Base-by-base conservation (phyloP, 2,329 filamentous ascomycete genomes). In the Neurospora crassa region DNA sequence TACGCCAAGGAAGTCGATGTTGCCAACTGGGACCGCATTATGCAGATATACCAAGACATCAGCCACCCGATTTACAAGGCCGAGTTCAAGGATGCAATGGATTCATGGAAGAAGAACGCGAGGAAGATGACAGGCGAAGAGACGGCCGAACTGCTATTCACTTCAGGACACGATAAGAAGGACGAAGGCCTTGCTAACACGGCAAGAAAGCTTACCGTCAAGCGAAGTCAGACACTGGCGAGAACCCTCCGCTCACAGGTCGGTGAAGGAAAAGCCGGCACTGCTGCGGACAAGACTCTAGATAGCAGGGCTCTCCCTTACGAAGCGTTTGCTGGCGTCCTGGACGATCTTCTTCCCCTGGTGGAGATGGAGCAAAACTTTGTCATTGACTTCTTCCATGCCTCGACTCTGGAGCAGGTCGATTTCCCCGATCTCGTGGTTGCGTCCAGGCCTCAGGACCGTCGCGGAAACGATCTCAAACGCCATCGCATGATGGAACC, bases 301-400 rank as follows among this genome's bases (percentile, higher is more conserved):
- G 89, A 91, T 75, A 89, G 88, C 70, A 89, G 89, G 76, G 87
- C 91, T 71, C 86, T 92, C 75, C 89, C 92, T 0, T 95, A 90
- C 76, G 94, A 97, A 80, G 89, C 93, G 2, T 97, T 98, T 80
- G 86, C 89, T 0, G 90, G 90, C 45, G 89, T 93, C 14, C 82
- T 97, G 73, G 91, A 96, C 71, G 93, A 97, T 77, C 88, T 96
- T 74, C 83, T 94, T 67, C 92, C 91, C 6, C 86, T 97, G 71
- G 90, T 97, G 72, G 90, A 93, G 76, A 94, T 95, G 79, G 96
- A 99, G 81, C 95, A 99, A 79, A 98, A 97, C 79, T 99, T 98
- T 78, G 85, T 97, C 68, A 90, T 97, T n/a, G 93, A 97, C 76
- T 96, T 97, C 80, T 98, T 98, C 86, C 95, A 98, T 76, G 89